Conservation (phyloP, 257 asterid genomes). For the Nicotiana noctiflora region DNA sequence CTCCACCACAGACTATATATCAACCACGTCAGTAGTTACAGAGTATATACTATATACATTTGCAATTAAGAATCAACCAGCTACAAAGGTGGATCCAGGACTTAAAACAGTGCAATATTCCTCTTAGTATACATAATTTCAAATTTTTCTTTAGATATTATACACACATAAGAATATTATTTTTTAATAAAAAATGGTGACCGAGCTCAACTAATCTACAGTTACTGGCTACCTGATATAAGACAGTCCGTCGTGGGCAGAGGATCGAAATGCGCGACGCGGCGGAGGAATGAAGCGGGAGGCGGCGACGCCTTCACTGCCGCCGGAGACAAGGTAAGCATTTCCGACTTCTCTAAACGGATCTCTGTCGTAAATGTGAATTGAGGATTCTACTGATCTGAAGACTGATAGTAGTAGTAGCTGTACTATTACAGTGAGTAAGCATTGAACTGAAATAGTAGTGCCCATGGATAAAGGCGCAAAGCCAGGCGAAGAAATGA, state of each 20-base stretch:
- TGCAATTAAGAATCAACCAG: neutral
- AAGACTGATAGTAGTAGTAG: constrained; percentile 30
- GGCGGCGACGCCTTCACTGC: constrained; percentile 87
- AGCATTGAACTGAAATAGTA: constrained; percentile 34
- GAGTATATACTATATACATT: neutral
- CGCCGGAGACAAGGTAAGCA: constrained; percentile 87
- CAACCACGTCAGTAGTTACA: neutral
- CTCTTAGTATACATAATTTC: neutral
- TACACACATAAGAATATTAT: too few relatives aligned
- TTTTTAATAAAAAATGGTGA: too few relatives aligned
- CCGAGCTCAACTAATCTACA: too few relatives aligned
- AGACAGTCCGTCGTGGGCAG: constrained; percentile 49
- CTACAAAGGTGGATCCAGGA: neutral
- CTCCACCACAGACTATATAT: too few relatives aligned
- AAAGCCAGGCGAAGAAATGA: constrained; percentile 18
- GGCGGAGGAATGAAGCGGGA: constrained; percentile 25
- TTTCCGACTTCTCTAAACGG: constrained; percentile 94
- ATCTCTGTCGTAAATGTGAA: constrained; percentile 78
- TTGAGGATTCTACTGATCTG: constrained; percentile 63
- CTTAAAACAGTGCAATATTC: neutral
- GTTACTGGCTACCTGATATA: constrained; percentile 52
- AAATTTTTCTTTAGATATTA: neutral
- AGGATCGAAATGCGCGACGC: constrained; percentile 26
- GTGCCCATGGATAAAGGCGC: constrained; percentile 27
- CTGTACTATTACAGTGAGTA: neutral